A percentile compares a stretch with the other conserved stretches of the same genome.
phyloP scores from a whole-genome alignment of 2,329 filamentous ascomycete genomes.

The Ceratocystis cubensis region DNA sequence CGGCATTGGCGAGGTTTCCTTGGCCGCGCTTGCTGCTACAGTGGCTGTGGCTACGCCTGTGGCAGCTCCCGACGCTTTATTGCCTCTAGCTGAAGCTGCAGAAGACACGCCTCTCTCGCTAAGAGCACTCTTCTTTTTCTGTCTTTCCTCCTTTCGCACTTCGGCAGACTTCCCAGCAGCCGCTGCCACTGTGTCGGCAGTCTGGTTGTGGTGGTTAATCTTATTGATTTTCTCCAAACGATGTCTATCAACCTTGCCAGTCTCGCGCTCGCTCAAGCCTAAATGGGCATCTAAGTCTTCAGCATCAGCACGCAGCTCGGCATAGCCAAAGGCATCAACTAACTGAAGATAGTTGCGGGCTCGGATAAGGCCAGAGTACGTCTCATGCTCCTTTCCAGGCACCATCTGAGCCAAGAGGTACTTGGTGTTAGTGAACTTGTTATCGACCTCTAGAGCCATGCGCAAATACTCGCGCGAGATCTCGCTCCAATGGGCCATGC shows the following conservation, averaged over 20 bases:
- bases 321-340: conserved; percentile 52
- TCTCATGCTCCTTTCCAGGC: conserved; percentile 55
- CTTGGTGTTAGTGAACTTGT: conserved; percentile 86
- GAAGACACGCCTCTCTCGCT: conserved; percentile 28
- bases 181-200: conserved; percentile 31
- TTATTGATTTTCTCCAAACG: conserved; percentile 19
- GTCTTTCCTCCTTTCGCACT: conserved; percentile 27
- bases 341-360: conserved; percentile 60
- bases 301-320: conserved; percentile 51
- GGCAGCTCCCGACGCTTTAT: conserved; percentile 21
- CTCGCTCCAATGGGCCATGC: conserved; percentile 59
- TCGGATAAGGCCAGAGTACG: conserved; percentile 48
- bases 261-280: conserved; percentile 27
- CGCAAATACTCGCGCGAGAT: conserved; percentile 66
- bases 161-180: conserved; percentile 37
- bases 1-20: not conserved
- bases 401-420: conserved; percentile 77
- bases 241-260: conserved; percentile 19
- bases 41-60: not conserved
- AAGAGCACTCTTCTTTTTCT: conserved; percentile 29
- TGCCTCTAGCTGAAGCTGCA: conserved; percentile 8
- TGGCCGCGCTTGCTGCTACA: not conserved
- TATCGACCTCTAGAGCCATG: conserved; percentile 62
- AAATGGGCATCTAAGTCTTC: conserved; percentile 51
- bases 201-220: conserved; percentile 26